These are phyloP conservation scores for Apophysomyces ossiformis DNA, from an alignment of 371 early-diverging fungal genomes.

Conservation along the genomic window DNA sequence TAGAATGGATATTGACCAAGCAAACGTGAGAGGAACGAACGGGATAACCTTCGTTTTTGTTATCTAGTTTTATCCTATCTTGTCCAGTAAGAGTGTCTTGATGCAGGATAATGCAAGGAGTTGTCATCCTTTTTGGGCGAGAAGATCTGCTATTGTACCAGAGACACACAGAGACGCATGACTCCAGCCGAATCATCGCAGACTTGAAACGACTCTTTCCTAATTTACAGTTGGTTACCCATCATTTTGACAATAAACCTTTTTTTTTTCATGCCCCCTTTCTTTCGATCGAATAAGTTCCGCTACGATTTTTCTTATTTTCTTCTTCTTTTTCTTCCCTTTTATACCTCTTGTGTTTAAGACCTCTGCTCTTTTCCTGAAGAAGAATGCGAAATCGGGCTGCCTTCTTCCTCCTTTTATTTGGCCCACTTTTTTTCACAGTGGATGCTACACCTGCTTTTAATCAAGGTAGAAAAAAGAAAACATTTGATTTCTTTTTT, in stretches of 20 bases:
- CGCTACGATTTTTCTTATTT: background rate
- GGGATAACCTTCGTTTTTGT: no score
- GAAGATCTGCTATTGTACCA: background rate
- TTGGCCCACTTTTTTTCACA: background rate
- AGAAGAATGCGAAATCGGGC: background rate
- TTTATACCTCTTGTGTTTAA: background rate
- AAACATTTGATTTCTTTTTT: no score
- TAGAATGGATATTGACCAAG: no score
- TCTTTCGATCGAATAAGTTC: background rate
- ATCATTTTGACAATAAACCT: background rate
- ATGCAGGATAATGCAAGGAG: background rate
- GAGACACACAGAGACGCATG: background rate
- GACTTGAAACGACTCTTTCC: background rate
- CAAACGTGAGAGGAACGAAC: no score
- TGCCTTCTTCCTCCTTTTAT: background rate
- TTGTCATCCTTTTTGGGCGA: background rate
- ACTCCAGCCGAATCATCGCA: background rate
- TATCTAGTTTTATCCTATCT: no score
- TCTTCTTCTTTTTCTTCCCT: background rate
- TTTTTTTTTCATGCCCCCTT: background rate
- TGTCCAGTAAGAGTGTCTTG: no score
- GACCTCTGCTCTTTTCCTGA: background rate
- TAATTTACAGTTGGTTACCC: background rate
- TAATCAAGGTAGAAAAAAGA: constrained; percentile 15
- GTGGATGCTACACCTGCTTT: constrained; percentile 17